Evolutionary conservation across 2,329 filamentous ascomycete genomes (phyloP), one percentile per base, ranked within the genome.

Genomic region (Xylaria sp.): DNA sequence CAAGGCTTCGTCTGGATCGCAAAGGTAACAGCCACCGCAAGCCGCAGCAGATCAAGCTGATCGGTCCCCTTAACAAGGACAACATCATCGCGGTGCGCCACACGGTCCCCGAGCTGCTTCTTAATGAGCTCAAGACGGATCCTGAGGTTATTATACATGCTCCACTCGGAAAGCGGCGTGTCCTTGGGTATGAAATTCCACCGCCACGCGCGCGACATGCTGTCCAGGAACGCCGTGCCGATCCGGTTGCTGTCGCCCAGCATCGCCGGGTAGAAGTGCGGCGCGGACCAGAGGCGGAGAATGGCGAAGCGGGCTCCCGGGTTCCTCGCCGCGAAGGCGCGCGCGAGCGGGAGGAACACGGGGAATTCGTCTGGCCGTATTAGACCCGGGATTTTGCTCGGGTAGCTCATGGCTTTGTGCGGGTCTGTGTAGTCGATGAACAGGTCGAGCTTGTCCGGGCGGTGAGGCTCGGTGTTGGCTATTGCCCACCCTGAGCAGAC

Each of bases 181-280:
- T 71, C 71, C 56, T 70, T 69, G 15, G 69, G 68, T n/a, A 72
- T 64, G 31, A 83, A 83, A 61, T 79, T 78, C 76, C 79, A 84
- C 52, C 78, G 74, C 78, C 79, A 84, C 6, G 69, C 67, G n/a
- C 82, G 76, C 0, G 75, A 78, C 0, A 74, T 60, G n/a, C 75
- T 71, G 68, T 83, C 80, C 1, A 75, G 65, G 70, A 84, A 84
- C 2, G 75, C 64, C 12, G 73, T 74, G 15, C 66, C 61, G 5
- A 69, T 53, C 9, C 78, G 74, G 47, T 76, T 78, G 17, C 78
- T 67, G 12, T 66, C 57, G 9, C 76, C 76, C 19, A 83, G 69
- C 79, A 80, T 81, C 15, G 82, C 73, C 6, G 82, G 80, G 67
- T 79, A 83, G 72, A 83, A 84, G 68, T 82, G 78, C 5, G 80